A percentile compares a stretch with the other conserved stretches of the same genome.
phyloP scores from a whole-genome alignment of 305 asterid species.

The Rubia balearica region DNA sequence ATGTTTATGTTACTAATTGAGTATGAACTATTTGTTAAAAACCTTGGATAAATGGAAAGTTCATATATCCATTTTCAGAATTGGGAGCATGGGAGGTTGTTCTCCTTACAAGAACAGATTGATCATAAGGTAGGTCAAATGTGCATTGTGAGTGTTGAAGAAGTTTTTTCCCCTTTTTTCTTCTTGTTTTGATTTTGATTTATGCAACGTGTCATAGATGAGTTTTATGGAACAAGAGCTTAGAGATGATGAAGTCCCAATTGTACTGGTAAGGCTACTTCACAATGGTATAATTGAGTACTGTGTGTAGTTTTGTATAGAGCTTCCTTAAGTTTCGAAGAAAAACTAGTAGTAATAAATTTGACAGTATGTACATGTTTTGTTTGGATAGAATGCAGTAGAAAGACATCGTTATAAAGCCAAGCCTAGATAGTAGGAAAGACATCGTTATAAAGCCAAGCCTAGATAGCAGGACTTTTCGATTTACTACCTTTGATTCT shows the following conservation, averaged over 20 bases:
- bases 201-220: conserved; percentile 26
- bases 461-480: neutral
- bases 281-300: neutral
- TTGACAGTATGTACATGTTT: neutral
- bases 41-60: conserved; percentile 15
- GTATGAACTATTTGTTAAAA: neutral
- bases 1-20: conserved; percentile 4
- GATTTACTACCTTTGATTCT: too few species aligned
- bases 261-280: conserved; percentile 51
- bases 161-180: neutral
- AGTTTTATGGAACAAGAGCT: conserved; percentile 66
- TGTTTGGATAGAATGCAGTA: neutral
- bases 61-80: conserved; percentile 38
- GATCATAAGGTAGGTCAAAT: conserved; percentile 60
- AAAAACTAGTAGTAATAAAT: neutral
- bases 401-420: neutral
- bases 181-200: neutral
- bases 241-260: conserved; percentile 47
- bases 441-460: neutral
- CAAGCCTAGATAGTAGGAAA: neutral
- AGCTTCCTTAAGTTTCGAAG: neutral
- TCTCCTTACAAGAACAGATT: conserved; percentile 85
- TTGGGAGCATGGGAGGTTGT: conserved; percentile 71
- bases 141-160: conserved; percentile 10
- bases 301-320: neutral